Percentiles rank a stretch among this genome's conserved stretches.
phyloP scores from a whole-genome alignment of 345 rosid species.

The Cochlearia excelsa region DNA sequence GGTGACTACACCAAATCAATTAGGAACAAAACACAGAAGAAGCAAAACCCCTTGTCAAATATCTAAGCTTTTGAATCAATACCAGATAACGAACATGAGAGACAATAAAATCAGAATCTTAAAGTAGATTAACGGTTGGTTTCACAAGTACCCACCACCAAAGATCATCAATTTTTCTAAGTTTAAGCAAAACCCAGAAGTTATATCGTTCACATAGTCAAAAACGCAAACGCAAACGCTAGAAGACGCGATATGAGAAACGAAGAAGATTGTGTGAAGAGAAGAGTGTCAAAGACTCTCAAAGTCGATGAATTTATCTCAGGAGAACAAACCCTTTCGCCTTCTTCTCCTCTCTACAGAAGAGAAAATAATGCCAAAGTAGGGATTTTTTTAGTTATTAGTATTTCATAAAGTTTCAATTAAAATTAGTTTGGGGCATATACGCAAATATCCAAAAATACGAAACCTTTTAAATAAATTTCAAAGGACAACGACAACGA shows the following conservation, averaged over 20 bases:
- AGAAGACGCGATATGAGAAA: constrained; percentile 39
- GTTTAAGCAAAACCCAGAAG: too few species aligned
- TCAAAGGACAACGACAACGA: not conserved
- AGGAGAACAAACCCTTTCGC: constrained; percentile 5
- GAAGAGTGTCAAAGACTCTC: constrained; percentile 44
- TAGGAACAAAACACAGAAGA: not conserved
- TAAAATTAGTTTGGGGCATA: not conserved
- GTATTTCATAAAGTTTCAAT: too few species aligned
- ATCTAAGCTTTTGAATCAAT: constrained; percentile 3
- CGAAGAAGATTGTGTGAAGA: constrained; percentile 55
- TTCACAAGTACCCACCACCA: too few species aligned
- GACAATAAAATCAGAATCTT: constrained; percentile 17
- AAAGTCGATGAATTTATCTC: constrained; percentile 22
- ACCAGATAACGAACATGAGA: constrained; percentile 26
- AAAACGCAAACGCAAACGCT: constrained; percentile 24
- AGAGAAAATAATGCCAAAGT: not conserved
- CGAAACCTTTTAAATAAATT: not conserved
- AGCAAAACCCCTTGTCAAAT: constrained; percentile 22
- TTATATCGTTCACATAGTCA: not conserved
- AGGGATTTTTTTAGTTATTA: too few species aligned
- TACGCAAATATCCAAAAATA: not conserved
- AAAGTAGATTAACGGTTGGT: too few species aligned
- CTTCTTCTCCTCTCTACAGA: too few species aligned
- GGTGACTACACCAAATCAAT: constrained; percentile 20
- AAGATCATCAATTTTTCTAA: too few species aligned